Conservation (phyloP, 768 basidiomycete species). For the Mycena chlorophos region DNA sequence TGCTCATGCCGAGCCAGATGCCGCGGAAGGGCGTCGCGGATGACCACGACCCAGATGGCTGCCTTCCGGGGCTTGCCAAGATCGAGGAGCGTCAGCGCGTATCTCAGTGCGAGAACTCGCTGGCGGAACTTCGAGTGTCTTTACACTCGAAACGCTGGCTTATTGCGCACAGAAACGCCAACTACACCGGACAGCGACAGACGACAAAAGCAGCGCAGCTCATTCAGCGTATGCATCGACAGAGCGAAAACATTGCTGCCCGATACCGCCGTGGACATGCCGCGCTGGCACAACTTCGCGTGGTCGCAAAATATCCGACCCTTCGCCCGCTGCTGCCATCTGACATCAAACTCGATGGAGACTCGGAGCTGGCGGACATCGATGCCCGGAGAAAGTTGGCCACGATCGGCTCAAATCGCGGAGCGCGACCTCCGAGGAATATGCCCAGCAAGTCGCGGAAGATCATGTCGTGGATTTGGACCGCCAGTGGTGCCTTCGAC, state of each 20-base stretch:
- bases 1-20: background rate
- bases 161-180: background rate
- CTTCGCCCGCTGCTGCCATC: background rate
- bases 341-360: background rate
- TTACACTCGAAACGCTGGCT: background rate
- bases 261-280: background rate
- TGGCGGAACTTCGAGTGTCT: background rate
- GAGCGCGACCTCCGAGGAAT: background rate
- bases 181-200: background rate
- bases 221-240: background rate
- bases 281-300: background rate
- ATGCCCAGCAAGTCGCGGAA: background rate
- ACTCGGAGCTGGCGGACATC: background rate
- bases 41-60: background rate
- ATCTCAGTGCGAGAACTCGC: background rate
- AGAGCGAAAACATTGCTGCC: background rate
- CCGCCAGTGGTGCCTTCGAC: background rate
- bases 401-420: background rate
- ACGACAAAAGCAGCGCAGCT: background rate
- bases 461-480: constrained; percentile 16
- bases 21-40: background rate
- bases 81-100: background rate
- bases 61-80: background rate
- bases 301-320: background rate
- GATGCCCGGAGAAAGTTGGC: background rate